Conservation (phyloP, 1,139 yeast genomes). For the Lodderomyces elongisporus region DNA sequence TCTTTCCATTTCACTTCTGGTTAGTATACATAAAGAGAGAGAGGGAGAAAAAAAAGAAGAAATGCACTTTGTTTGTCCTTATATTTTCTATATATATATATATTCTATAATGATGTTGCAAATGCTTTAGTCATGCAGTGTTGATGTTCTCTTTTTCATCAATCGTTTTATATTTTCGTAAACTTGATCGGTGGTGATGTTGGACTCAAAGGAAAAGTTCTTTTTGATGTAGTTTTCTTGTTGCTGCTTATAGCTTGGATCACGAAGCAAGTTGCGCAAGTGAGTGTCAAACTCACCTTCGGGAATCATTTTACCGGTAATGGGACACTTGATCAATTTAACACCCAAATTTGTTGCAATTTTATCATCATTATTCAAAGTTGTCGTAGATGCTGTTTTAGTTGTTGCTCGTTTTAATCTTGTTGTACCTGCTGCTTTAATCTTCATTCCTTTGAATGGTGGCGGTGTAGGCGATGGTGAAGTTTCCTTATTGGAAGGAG, state of each 20-base stretch:
- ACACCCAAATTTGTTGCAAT: slow-evolving; percentile 16
- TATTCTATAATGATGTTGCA: too few relatives aligned
- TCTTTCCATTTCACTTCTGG: too few relatives aligned
- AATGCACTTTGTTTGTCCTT: too few relatives aligned
- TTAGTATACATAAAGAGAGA: too few relatives aligned
- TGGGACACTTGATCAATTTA: slow-evolving; percentile 58
- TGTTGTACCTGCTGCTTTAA: slow-evolving; percentile 65
- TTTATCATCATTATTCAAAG: slow-evolving; percentile 1
- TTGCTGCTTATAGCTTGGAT: slow-evolving; percentile 74
- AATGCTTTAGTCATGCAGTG: neutral
- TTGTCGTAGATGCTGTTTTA: slow-evolving; percentile 3
- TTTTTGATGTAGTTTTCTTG: slow-evolving; percentile 62
- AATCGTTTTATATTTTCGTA: slow-evolving; percentile 69
- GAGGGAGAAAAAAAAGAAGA: too few relatives aligned
- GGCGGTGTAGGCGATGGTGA: slow-evolving; percentile 4
- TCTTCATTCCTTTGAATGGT: slow-evolving; percentile 50
- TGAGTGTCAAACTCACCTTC: slow-evolving; percentile 73
- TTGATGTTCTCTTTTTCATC: slow-evolving; percentile 30
- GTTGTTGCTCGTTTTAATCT: slow-evolving; percentile 32
- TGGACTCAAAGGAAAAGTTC: slow-evolving; percentile 52
- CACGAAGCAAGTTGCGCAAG: slow-evolving; percentile 64
- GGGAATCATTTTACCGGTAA: slow-evolving; percentile 65
- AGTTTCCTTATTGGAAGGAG: too few relatives aligned
- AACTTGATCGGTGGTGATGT: slow-evolving; percentile 65
- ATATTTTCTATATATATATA: too few relatives aligned